phyloP scores from a whole-genome alignment of 1,284 basidiomycete genomes.

The Ceratobasidium sp. region DNA sequence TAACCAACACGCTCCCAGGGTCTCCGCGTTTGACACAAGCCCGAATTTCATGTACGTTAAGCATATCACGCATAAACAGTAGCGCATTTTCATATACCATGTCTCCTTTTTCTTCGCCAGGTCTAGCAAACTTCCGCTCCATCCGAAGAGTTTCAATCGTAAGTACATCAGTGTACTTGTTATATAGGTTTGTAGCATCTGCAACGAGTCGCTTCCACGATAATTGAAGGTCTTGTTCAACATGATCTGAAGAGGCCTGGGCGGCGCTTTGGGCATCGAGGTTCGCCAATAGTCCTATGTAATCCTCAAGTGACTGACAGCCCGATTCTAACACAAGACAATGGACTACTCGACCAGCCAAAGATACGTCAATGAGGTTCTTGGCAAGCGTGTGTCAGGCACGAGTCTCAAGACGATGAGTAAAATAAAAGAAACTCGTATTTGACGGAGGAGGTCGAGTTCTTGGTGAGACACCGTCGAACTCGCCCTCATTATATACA shows the following conservation, averaged over 20 bases:
- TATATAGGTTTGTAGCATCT: slow-evolving; percentile 36
- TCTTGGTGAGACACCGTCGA: too few relatives aligned
- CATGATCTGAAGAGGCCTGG: background rate
- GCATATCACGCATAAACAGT: slow-evolving; percentile 52
- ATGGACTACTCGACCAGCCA: slow-evolving; percentile 51
- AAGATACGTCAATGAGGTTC: slow-evolving; percentile 52
- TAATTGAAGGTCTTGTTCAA: background rate
- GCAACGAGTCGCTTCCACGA: slow-evolving; percentile 42
- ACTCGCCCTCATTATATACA: too few relatives aligned
- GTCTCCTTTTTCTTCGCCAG: slow-evolving; percentile 45
- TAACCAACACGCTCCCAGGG: slow-evolving; percentile 49
- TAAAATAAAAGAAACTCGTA: too few relatives aligned
- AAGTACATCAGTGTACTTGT: background rate
- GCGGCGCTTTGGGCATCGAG: background rate
- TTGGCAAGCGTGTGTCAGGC: too few relatives aligned
- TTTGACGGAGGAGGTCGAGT: too few relatives aligned
- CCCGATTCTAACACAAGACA: slow-evolving; percentile 50
- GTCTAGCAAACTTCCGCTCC: background rate
- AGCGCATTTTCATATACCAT: slow-evolving; percentile 53
- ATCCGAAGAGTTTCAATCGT: background rate
- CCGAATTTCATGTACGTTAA: slow-evolving; percentile 50
- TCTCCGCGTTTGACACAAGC: slow-evolving; percentile 52
- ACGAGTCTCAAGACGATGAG: too few relatives aligned
- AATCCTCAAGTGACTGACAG: slow-evolving; percentile 45
- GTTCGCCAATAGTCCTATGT: slow-evolving; percentile 32